Conservation (phyloP, 1,139 yeast genomes). For the Suhomyces panamericanus region DNA sequence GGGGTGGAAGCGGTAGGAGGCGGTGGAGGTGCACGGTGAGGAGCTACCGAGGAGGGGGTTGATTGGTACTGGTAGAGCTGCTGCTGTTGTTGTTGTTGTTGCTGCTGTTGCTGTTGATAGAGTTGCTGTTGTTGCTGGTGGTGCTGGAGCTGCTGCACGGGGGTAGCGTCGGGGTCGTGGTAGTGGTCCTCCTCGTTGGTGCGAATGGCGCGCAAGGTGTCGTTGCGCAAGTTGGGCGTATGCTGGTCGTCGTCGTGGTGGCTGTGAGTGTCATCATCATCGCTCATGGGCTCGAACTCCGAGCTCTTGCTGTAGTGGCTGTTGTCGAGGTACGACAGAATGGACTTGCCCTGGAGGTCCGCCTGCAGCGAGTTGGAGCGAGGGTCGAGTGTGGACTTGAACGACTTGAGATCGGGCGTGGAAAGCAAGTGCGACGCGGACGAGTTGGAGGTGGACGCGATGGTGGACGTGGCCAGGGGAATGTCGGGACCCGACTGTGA, state of each 20-base stretch:
- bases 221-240: conserved; percentile 21
- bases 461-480: not conserved
- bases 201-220: conserved; percentile 33
- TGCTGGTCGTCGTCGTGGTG: conserved; percentile 1
- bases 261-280: conserved; percentile 1
- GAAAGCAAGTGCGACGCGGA: not conserved
- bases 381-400: conserved; percentile 41
- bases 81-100: no score
- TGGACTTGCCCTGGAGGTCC: conserved; percentile 12
- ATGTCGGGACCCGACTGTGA: no score
- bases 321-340: conserved; percentile 11
- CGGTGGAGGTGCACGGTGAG: conserved; percentile 8
- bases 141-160: conserved; percentile 3
- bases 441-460: not conserved
- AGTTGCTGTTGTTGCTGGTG: not conserved
- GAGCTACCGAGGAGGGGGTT: conserved; percentile 1
- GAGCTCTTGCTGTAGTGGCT: conserved; percentile 17
- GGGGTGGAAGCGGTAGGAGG: conserved; percentile 2
- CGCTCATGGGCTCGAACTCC: conserved; percentile 14
- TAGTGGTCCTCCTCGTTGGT: conserved; percentile 34
- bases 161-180: conserved; percentile 27
- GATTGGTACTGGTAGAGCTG: no score
- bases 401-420: conserved; percentile 15
- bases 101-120: no score
- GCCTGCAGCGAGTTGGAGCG: conserved; percentile 29